Base-by-base conservation (phyloP, 495 filamentous ascomycete species). In the Penicillium robsamsonii region DNA sequence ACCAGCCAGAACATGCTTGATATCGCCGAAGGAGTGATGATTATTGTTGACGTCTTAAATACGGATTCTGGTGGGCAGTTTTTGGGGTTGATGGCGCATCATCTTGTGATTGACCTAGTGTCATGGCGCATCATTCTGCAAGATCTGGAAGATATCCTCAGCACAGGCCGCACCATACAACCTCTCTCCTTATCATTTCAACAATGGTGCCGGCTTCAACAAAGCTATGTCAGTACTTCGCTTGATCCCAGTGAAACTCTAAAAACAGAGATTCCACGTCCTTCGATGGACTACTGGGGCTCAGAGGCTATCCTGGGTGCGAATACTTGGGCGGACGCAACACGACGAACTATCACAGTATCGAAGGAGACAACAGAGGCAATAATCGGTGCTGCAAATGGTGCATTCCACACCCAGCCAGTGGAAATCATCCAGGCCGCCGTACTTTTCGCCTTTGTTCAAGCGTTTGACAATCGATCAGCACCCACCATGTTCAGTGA, bases 51-150 rank as follows among this genome's bases (percentile, higher is more conserved):
- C n/a, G 1, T 46, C 17, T n/a, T 54, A 29, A 7, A 6, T 1
- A 54, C 52, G 13, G 41, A 33, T 4, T 12, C 33, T 6, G 12
- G 13, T 2, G 70, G 72, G 22, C 79, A 82, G 31, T 63, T 77
- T 41, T 58, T 86, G n/a, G 80, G 27, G 0, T 5, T 48, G 2
- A 48, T 48, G 46, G 46, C 75, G 4, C 83, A 86, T 64, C 84
- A 86, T 56, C 70, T 84, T 0, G 80, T 82, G 5, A 73, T 86
- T 37, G 84, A 87, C 57, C 69, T 84, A 10, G 76, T 81, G 15
- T 86, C 84, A 2, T 86, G 82, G 83, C 70, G 77, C 11, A 68
- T 84, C 35, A 74, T 87, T 18, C 73, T 83, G 25, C 68, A 82
- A 35, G 84, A 87, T 44, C 54, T 86, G 5, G 82, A 84, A 56